These are phyloP conservation scores for Macrotyloma uniflorum DNA, from an alignment of 306 rosid species.

Conservation along the genomic window DNA sequence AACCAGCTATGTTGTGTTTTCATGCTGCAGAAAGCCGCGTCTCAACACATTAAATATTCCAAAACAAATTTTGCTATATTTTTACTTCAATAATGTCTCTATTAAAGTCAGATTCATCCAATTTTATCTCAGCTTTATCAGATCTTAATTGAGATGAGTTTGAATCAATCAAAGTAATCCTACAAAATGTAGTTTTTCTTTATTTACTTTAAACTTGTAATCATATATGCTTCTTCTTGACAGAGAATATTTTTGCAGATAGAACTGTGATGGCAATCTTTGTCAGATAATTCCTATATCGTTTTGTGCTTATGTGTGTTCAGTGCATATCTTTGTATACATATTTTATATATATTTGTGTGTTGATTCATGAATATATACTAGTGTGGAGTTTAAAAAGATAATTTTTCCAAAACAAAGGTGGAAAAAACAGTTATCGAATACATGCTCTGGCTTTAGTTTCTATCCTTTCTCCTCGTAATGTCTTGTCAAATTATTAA, in stretches of 20 bases:
- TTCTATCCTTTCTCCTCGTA: background rate
- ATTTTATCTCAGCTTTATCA: too few species aligned
- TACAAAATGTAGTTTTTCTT: too few species aligned
- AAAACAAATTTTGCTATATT: background rate
- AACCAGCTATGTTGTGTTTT: slow-evolving; percentile 28
- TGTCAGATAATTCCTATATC: slow-evolving; percentile 35
- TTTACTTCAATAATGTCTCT: too few species aligned
- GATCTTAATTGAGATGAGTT: too few species aligned
- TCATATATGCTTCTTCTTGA: slow-evolving; percentile 15
- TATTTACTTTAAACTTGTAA: too few species aligned
- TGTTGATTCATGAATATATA: slow-evolving; percentile 6
- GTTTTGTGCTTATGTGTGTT: background rate
- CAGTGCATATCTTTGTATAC: background rate
- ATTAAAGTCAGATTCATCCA: too few species aligned
- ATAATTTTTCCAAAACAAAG: background rate
- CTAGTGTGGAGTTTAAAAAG: background rate
- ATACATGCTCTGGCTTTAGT: slow-evolving; percentile 18
- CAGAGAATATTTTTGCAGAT: slow-evolving; percentile 12
- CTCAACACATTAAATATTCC: slow-evolving; percentile 34
- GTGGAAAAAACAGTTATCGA: slow-evolving; percentile 13
- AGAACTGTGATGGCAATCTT: slow-evolving; percentile 13
- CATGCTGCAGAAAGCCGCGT: slow-evolving; percentile 60
- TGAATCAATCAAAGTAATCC: too few species aligned
- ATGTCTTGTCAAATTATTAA: background rate
- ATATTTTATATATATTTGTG: background rate